Evolutionary conservation across 2,329 filamentous ascomycete genomes (phyloP).

Genomic region (Clarireedia monteithiana): DNA sequence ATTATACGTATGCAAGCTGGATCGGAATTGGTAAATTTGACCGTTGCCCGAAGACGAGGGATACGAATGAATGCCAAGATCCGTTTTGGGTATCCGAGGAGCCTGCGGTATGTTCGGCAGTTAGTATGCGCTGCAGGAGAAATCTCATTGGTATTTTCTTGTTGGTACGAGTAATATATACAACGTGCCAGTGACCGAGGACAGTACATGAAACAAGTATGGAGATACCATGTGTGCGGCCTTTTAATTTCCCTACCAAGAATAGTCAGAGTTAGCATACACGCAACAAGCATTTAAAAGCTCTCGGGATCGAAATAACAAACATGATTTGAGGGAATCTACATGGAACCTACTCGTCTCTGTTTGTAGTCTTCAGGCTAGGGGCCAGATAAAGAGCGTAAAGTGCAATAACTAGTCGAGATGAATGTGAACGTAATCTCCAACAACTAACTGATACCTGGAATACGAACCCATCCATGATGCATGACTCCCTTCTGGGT

Average conservation of each 20-base stretch:
- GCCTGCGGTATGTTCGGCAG: background rate
- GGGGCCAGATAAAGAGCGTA: conserved; percentile 9
- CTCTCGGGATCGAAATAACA: background rate
- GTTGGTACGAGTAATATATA: background rate
- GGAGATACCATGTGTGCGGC: too few relatives aligned
- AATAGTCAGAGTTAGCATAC: background rate
- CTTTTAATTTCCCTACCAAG: too few relatives aligned
- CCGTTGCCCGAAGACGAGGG: too few relatives aligned
- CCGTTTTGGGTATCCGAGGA: background rate
- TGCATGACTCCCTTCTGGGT: background rate
- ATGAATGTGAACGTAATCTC: background rate
- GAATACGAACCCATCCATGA: background rate
- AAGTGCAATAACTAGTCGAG: conserved; percentile 4
- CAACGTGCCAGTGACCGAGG: too few relatives aligned
- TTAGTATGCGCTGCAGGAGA: background rate
- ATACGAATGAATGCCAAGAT: background rate
- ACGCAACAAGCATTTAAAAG: background rate
- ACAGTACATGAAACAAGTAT: background rate
- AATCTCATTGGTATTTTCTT: background rate
- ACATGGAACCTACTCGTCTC: background rate
- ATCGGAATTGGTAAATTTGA: too few relatives aligned
- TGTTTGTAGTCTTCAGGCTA: background rate
- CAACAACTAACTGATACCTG: background rate
- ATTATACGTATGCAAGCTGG: too few relatives aligned
- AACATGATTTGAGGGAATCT: background rate